Conservation (phyloP, 352 stramenopile genomes). For the Peronospora tabacina region DNA sequence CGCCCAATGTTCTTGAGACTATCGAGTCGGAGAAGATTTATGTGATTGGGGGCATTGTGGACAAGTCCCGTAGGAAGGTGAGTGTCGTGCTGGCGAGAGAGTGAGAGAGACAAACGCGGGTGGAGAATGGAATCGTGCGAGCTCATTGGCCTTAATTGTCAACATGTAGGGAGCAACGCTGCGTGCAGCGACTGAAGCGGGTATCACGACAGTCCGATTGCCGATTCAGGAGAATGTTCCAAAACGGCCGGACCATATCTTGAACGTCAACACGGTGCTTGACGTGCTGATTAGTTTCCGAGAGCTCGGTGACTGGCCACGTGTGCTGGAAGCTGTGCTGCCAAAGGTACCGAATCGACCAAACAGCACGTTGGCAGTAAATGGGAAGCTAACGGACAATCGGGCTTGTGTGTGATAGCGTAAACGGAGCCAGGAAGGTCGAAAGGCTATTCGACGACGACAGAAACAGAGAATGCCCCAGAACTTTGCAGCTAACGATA, state of each 20-base stretch:
- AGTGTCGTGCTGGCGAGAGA: background rate
- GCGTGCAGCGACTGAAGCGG: slow-evolving; percentile 36
- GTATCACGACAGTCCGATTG: slow-evolving; percentile 49
- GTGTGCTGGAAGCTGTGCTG: slow-evolving; percentile 37
- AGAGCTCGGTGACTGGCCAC: slow-evolving; percentile 41
- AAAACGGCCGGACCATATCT: slow-evolving; percentile 62
- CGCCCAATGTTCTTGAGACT: slow-evolving; percentile 47
- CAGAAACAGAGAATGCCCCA: slow-evolving; percentile 17
- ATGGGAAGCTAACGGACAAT: slow-evolving; percentile 2
- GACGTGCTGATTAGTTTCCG: slow-evolving; percentile 60
- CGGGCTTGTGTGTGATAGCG: slow-evolving; percentile 19
- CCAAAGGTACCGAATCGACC: slow-evolving; percentile 34
- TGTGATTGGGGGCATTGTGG: slow-evolving; percentile 75
- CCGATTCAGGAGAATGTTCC: slow-evolving; percentile 69
- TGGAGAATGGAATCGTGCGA: background rate
- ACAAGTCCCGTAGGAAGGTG: slow-evolving; percentile 69
- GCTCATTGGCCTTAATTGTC: background rate
- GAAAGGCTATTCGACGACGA: slow-evolving; percentile 29
- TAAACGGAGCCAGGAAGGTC: slow-evolving; percentile 35
- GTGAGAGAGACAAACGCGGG: background rate
- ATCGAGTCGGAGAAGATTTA: slow-evolving; percentile 66
- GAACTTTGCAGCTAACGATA: background rate
- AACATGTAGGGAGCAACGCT: slow-evolving; percentile 43
- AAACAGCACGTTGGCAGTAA: background rate
- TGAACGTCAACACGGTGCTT: slow-evolving; percentile 76